A percentile compares a stretch with the other conserved stretches of the same genome.
These are phyloP conservation scores for Amanita fuliginea DNA, from an alignment of 768 basidiomycete genomes.

Conservation along the genomic window DNA sequence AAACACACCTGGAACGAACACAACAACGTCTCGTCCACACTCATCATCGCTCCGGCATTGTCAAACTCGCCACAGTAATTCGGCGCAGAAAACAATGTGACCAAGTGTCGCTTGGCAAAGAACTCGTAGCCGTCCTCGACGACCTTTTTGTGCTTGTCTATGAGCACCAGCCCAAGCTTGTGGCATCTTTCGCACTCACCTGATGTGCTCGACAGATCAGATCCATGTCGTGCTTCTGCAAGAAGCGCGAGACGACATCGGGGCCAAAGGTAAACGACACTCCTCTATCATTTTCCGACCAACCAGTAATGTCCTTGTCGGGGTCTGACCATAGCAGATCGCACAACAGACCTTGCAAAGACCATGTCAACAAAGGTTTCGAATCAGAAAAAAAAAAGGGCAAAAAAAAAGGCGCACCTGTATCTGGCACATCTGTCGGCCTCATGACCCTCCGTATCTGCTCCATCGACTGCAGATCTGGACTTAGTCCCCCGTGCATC, in stretches of 20 bases:
- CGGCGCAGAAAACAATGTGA: conserved; percentile 94
- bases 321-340: conserved; percentile 99
- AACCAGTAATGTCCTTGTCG: conserved; percentile 98
- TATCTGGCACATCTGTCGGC: conserved; percentile 98
- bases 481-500: conserved; percentile 97
- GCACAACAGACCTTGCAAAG: conserved; percentile 77
- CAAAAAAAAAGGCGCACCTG: conserved; percentile 49
- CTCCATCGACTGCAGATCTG: conserved; percentile 98
- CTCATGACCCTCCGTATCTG: conserved; percentile 99
- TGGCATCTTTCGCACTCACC: conserved; percentile 34
- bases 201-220: conserved; percentile 98
- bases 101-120: conserved; percentile 94
- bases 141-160: conserved; percentile 40
- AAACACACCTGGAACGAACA: conserved; percentile 90
- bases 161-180: background rate
- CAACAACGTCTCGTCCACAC: conserved; percentile 91
- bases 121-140: conserved; percentile 99
- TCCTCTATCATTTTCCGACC: conserved; percentile 98
- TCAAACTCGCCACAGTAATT: conserved; percentile 97
- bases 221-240: conserved; percentile 99
- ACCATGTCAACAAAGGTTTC: background rate
- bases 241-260: conserved; percentile 94
- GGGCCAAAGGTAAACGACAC: conserved; percentile 99
- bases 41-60: conserved; percentile 99
- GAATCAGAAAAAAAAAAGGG: too few species aligned